A percentile compares a stretch with the other conserved stretches of the same genome.
Conservation (phyloP, 331 rosid species). For the Quercus tomentella region DNA sequence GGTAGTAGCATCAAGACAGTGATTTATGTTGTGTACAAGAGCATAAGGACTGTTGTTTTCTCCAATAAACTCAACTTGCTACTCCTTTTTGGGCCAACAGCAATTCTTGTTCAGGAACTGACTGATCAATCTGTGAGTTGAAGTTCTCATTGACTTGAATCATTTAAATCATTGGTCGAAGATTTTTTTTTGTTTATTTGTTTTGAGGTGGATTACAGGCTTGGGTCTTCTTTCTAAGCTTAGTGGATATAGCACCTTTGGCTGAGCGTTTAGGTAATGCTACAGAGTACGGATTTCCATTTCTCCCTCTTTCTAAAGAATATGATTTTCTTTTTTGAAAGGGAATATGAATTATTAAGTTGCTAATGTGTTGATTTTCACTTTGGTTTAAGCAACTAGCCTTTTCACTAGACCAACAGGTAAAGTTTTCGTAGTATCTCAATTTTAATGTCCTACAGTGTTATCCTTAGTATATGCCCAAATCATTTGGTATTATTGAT, state of each 20-base stretch:
- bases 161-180: background rate
- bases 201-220: constrained; percentile 47
- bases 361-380: constrained; percentile 21
- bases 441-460: constrained; percentile 23
- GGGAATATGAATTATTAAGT: background rate
- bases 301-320: background rate
- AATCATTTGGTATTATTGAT: too few relatives aligned
- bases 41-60: constrained; percentile 55
- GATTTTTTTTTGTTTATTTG: constrained; percentile 20
- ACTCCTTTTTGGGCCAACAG: constrained; percentile 71
- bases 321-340: background rate
- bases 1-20: background rate
- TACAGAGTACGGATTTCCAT: constrained; percentile 60
- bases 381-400: constrained; percentile 67
- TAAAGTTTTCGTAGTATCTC: constrained; percentile 8
- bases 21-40: constrained; percentile 31
- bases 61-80: constrained; percentile 72
- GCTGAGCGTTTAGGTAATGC: constrained; percentile 93
- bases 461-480: too few relatives aligned
- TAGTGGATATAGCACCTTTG: constrained; percentile 75
- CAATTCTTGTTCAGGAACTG: constrained; percentile 49
- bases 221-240: constrained; percentile 71
- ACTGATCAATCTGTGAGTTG: constrained; percentile 57
- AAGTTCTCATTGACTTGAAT: background rate
- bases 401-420: constrained; percentile 75